Evolutionary conservation across 345 rosid genomes (phyloP).

Genomic region (Turnera subulata): DNA sequence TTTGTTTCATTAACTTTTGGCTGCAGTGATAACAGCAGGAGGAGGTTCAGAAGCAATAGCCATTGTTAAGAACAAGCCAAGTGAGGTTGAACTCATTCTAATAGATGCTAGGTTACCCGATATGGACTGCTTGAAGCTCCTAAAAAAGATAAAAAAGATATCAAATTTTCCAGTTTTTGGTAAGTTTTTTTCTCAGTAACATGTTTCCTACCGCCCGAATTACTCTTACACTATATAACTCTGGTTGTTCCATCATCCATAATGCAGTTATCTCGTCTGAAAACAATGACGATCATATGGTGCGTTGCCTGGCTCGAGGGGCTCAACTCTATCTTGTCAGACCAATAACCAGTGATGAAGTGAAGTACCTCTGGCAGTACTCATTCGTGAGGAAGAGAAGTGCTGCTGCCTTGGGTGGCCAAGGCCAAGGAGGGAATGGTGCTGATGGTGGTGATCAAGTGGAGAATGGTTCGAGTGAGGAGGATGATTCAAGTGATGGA

Average conservation of each 20-base stretch:
- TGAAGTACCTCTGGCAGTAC: conserved; percentile 47
- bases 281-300: conserved; percentile 19
- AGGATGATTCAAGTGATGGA: conserved; percentile 2
- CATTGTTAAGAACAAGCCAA: conserved; percentile 27
- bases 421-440: too few species aligned
- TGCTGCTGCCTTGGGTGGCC: too few species aligned
- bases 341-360: conserved; percentile 29
- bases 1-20: neutral
- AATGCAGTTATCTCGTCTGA: conserved; percentile 36
- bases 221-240: conserved; percentile 1
- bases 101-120: conserved; percentile 44
- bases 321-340: conserved; percentile 41
- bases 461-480: neutral
- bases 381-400: conserved; percentile 14
- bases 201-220: neutral
- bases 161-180: conserved; percentile 43
- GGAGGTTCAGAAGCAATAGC: conserved; percentile 32
- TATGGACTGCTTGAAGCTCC: conserved; percentile 44
- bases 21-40: conserved; percentile 42
- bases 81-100: conserved; percentile 39
- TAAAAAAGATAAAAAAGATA: conserved; percentile 30
- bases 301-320: conserved; percentile 40
- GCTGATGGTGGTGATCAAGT: too few species aligned
- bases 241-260: conserved; percentile 7
- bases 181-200: conserved; percentile 6